Base-by-base conservation (phyloP, 1,139 yeast species). In the Pichia sp. region DNA sequence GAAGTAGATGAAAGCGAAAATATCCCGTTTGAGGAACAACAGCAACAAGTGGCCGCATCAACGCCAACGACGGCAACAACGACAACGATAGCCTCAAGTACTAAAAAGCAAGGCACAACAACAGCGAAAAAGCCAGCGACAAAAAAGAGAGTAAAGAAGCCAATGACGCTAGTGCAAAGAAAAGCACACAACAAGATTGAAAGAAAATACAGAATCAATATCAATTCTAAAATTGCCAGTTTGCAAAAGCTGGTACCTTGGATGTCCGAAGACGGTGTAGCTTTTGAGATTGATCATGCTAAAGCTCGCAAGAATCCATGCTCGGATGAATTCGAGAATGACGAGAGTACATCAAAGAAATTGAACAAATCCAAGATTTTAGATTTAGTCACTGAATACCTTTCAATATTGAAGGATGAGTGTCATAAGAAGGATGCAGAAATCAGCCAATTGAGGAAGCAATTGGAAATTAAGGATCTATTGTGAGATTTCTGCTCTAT, bases 101-200 rank as follows among this genome's bases (percentile, higher is more conserved):
- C n/a, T n/a, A 34, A 31, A 17, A n/a, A 23, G n/a, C 22, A 34
- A 17, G 8, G 10, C 7, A 25, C 17, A 18, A 11, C 25, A 4
- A 32, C 25, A 18, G 4, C 23, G 12, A 36, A 33, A 24, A 30
- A 29, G 14, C 16, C 35, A 3, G 20, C 19, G 13, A 30, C 38
- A 8, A 32, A 28, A 15, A 30, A 35, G 22, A 32, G 46, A 33
- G 43, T 45, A 17, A 50, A 51, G 30, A 53, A 50, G 22, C 54
- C 55, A 30, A 50, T 53, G 53, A 53, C 53, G 4, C 30, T 42
- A n/a, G 46, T 47, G 43, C 86, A 79, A 58, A 77, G 78, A 47
- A 76, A 75, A 50, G 85, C 85, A 0, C 87, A 80, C 52, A 77
- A 77, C 56, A 73, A 74, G 52, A 77, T 78, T 44, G 86, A 74